A percentile compares a stretch with the other conserved stretches of the same genome.
These are phyloP conservation scores for Ophiocordyceps camponoti-floridani DNA, from an alignment of 2,329 filamentous ascomycete species.

Conservation along the genomic window DNA sequence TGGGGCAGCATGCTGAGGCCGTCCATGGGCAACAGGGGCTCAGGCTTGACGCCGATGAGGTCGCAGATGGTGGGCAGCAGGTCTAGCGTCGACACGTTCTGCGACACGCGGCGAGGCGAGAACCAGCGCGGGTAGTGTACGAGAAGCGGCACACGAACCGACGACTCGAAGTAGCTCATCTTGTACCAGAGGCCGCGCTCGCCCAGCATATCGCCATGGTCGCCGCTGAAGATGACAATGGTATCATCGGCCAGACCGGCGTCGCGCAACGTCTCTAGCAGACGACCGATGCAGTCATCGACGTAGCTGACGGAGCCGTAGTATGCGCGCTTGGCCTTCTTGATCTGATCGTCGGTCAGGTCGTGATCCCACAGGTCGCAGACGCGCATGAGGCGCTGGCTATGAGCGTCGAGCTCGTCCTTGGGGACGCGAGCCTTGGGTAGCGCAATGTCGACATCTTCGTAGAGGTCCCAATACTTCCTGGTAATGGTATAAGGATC, in stretches of 20 bases:
- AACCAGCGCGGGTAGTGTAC: conserved; percentile 67
- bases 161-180: conserved; percentile 92
- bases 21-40: conserved; percentile 64
- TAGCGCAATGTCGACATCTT: conserved; percentile 71
- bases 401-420: conserved; percentile 72
- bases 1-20: conserved; percentile 70
- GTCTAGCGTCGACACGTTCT: conserved; percentile 84
- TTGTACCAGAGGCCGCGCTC: conserved; percentile 92
- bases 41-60: conserved; percentile 53
- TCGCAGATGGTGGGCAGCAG: conserved; percentile 79
- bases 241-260: conserved; percentile 72
- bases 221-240: conserved; percentile 80
- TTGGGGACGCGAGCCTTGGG: conserved; percentile 63
- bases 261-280: conserved; percentile 60
- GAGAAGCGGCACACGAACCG: conserved; percentile 74
- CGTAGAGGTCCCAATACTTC: conserved; percentile 86
- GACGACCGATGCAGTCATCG: conserved; percentile 75
- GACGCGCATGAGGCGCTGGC: conserved; percentile 69
- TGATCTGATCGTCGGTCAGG: conserved; percentile 73
- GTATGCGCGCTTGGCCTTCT: conserved; percentile 71
- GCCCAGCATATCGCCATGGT: conserved; percentile 92
- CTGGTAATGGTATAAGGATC: conserved; percentile 89
- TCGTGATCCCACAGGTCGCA: conserved; percentile 74
- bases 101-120: conserved; percentile 52
- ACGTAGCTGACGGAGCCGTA: conserved; percentile 90